Evolutionary conservation across 306 rosid genomes (phyloP).

Genomic region (Cucurbita moschata): DNA sequence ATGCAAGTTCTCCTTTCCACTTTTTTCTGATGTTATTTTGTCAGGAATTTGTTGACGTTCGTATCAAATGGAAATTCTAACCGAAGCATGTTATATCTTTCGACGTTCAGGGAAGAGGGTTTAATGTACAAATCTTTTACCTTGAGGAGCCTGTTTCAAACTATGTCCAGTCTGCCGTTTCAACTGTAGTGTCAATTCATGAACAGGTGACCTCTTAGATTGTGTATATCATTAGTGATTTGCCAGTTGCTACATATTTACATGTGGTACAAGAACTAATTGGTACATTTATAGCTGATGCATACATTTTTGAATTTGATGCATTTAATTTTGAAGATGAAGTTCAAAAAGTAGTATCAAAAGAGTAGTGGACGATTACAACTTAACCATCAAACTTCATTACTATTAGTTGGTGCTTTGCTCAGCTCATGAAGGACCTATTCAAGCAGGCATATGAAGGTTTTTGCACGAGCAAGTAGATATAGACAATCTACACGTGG

Average conservation of each 20-base stretch:
- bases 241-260: neutral
- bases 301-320: neutral
- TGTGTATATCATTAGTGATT: neutral
- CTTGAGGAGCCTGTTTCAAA: constrained; percentile 73
- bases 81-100: neutral
- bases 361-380: neutral
- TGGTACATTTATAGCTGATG: neutral
- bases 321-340: neutral
- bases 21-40: neutral
- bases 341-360: neutral
- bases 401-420: neutral
- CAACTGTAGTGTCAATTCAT: constrained; percentile 61
- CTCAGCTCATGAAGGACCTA: neutral
- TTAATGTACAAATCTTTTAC: constrained; percentile 69
- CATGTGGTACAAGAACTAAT: neutral
- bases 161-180: constrained; percentile 67
- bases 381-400: neutral
- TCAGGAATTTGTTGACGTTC: neutral
- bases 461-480: neutral
- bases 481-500: neutral
- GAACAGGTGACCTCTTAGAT: constrained; percentile 41
- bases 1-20: neutral
- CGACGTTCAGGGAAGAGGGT: constrained; percentile 76
- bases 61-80: neutral
- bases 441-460: neutral